Evolutionary conservation across 2,329 filamentous ascomycete genomes (phyloP), one percentile per base, ranked within the genome.

Genomic region (Talaromyces amestolkiae): DNA sequence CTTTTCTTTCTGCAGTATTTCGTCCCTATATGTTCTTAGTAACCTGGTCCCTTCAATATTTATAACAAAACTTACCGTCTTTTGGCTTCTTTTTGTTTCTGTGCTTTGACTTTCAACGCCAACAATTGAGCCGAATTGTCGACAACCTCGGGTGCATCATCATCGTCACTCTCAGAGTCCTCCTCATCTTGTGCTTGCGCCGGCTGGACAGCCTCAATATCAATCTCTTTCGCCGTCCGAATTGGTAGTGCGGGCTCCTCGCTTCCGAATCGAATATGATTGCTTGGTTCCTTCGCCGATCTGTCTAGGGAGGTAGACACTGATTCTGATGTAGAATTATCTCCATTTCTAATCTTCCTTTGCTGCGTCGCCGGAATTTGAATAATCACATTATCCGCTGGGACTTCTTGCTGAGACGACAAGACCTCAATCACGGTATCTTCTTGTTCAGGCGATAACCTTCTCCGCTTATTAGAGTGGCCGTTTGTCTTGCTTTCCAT

Each of bases 131-230:
- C 72, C 45, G 78, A 76, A 67, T 80, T 80, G 51, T 79, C 74
- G 45, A 80, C 71, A 13, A 75, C 71, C 67, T 80, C 78, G 10
- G 78, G 78, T n/a, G 78, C 78, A n/a, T 77, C 76, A 63, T 72
- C 74, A 2, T 75, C 71, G 6, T 74, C 73, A 3, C 72, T 69
- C 19, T 69, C 68, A 37, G 67, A 58, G 27, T 65, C 63, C 51
- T 68, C 56, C 19, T 61, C 49, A 27, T 19, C 15, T 45, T 35
- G 49, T 2, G 43, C 17, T 58, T 35, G 49, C 6, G 35, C 22
- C 13, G 39, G 63, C 47, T 70, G 64, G 35, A 67, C 66, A 58
- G 73, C 66, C 24, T 67, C 64, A 3, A 67, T 65, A 43, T 71
- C 67, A 3, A 67, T 65, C 43, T 71, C 67, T 56, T 75, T 71